Evolutionary conservation across 2,329 filamentous ascomycete genomes (phyloP), one percentile per base, ranked within the genome.

Genomic region (Phaeophleospora eucalypticola): DNA sequence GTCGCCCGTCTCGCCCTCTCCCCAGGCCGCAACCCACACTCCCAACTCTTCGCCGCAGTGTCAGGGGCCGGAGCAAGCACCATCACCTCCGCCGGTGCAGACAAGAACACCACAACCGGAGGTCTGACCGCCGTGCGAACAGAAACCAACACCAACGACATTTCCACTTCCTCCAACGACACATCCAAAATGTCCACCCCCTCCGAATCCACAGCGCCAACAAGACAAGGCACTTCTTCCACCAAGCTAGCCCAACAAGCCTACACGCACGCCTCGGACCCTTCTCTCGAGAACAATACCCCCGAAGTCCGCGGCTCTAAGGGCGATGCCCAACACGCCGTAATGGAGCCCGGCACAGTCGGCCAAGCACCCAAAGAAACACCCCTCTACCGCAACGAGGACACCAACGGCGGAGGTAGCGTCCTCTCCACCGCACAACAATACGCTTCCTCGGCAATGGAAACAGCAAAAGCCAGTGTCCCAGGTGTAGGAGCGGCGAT

Each of bases 341-440:
- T 71, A 4, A 73, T 75, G 65, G 73, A 76, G 52, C 70, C 73
- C 12, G 58, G 59, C 42, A 76, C 72, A 9, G 65, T 76, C 19
- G 71, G 72, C 2, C 73, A 76, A 54, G 72, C 72, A 40, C 69
- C 71, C 7, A 76, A 76, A 57, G 71, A 74, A 40, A 67, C 69
- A 27, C 63, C 68, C 2, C 41, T 54, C 4, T 20, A 48, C 7
- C 59, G 61, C 8, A 59, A 65, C 41, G 61, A 69, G 32, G 56
- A 60, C 65, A 2, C 65, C 69, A 38, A 47, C 74, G 15, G 70
- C 69, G 19, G n/a, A n/a, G n/a, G n/a, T n/a, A n/a, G n/a, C n/a
- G n/a, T n/a, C n/a, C n/a, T n/a, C n/a, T n/a, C n/a, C n/a, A 70
- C 73, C 53, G 73, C 72, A 16, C 71, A 74, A 57, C 51, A 61